Evolutionary conservation across 2,329 filamentous ascomycete species (phyloP), one percentile per base, ranked within the genome.

Genomic region (Trichothecium sympodiale): DNA sequence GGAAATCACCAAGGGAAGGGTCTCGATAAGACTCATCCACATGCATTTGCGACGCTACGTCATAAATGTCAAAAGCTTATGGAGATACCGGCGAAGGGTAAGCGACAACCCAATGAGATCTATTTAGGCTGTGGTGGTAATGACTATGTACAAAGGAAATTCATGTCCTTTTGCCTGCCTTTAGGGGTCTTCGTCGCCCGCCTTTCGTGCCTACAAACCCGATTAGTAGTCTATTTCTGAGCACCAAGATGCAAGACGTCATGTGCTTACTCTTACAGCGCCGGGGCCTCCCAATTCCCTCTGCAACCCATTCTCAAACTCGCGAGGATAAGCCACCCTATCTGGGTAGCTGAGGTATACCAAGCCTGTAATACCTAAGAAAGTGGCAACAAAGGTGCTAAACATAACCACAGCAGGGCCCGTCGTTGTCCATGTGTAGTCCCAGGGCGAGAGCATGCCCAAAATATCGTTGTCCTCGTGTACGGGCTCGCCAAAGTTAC

Each of bases 381-480:
- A 71, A 36, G 66, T 62, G 16, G 64, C 65, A 31, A 87, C 59
- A 54, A 88, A 88, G 43, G 62, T 62, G 40, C 75, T 80, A 43
- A 88, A 60, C 62, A 86, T 77, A 41, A 79, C 51, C 26, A 78
- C 55, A 40, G 76, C 84, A 53, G 80, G 87, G 43, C 74, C 73
- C 13, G 88, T 67, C 34, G 73, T 80, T 31, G 70, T 67, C 70
- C 91, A 89, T 38, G 79, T 91, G 66, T 98, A 96, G 51, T 88
- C 80, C 58, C 91, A 79, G 3, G 86, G 77, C 34, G 84, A 82
- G 63, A 98, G 89, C 45, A 94, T 81, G 49, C 87, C 88, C 39
- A 96, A 70, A 39, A 87, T 72, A 58, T 98, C 93, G 61, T 95
- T 83, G 60, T 98, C 91, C 62, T 98, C 93, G 61, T 98, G 89